These are phyloP conservation scores for Lasiodiplodia gonubiensis DNA, from an alignment of 2,329 filamentous ascomycete genomes.

Conservation along the genomic window DNA sequence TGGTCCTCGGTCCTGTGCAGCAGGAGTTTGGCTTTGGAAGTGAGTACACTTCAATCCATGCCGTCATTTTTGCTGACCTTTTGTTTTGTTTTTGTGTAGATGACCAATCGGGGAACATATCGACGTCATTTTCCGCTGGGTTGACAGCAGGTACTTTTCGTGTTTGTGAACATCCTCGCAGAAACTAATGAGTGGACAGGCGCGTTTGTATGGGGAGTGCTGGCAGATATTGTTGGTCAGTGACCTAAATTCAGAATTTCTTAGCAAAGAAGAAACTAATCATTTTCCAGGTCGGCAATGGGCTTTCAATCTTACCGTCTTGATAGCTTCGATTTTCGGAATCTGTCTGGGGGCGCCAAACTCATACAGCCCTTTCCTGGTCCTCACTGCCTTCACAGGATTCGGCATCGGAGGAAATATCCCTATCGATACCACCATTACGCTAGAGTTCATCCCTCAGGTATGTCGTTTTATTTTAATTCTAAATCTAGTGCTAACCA, in stretches of 20 bases:
- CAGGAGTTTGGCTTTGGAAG: slow-evolving; percentile 61
- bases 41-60: neutral
- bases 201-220: slow-evolving; percentile 61
- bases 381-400: slow-evolving; percentile 61
- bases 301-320: slow-evolving; percentile 64
- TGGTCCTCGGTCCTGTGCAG: slow-evolving; percentile 60
- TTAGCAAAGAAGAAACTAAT: neutral
- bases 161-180: neutral
- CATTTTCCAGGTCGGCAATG: slow-evolving; percentile 50
- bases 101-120: slow-evolving; percentile 57
- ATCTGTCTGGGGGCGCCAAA: slow-evolving; percentile 58
- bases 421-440: slow-evolving; percentile 62
- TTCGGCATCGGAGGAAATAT: slow-evolving; percentile 62
- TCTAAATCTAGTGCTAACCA: neutral
- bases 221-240: slow-evolving; percentile 59
- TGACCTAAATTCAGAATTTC: slow-evolving; percentile 29
- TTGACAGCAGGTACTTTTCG: slow-evolving; percentile 49
- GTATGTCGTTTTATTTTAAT: neutral
- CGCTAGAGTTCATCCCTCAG: slow-evolving; percentile 60
- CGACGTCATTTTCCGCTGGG: slow-evolving; percentile 60
- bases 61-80: neutral
- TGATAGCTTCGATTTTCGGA: slow-evolving; percentile 62
- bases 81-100: slow-evolving; percentile 30
- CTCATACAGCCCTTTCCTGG: slow-evolving; percentile 58
- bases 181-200: slow-evolving; percentile 1